Base-by-base conservation (phyloP, 129 eudicot species). In the Calendula officinalis region DNA sequence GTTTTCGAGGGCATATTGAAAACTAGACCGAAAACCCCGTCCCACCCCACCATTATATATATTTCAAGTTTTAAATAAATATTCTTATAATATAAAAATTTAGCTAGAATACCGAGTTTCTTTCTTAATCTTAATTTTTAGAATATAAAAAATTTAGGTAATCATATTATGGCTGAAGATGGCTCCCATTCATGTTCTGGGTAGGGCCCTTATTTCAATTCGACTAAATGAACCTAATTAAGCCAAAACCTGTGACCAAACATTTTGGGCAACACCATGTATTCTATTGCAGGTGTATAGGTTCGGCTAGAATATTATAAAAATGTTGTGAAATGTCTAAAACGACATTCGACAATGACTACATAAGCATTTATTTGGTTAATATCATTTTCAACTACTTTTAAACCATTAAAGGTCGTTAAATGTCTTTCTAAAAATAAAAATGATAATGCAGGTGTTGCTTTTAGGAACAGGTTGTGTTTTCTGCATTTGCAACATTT, bases 221-320 rank as follows among this genome's bases (percentile, higher is more conserved):
- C 62, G 6, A 4, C 46, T 57, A 36, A 58, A 1, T 35, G 16
- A 7, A 7, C 5, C n/a, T 13, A 17, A 39, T 59, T 14, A 40
- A 59, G 16, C 65, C 13, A 16, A 58, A 59, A 47, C 65, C 47
- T 47, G 2, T 39, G 36, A 17, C 36, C 65, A 39, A 59, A 59
- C 47, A n/a, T 14, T 5, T 1, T 16, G 47, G 32, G 15, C 14
- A 59, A 38, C 36, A 16, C 14, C 64, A 59, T 39, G 8, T 39
- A 59, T 59, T 39, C 49, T 1, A 8, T 59, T 38, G 48, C 8
- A 39, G 48, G 35, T 39, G 8, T 59, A n/a, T n/a, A 40, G 8
- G 35, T 39, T 59, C 39, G 35, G 37, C 65, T 59, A 59, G 14
- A 39, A 16, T 7, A n/a, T 43, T n/a, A 39, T 39, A 37, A 22